Base-by-base conservation (phyloP, 2,329 filamentous ascomycete genomes). In the Arthrocladium fulminans region DNA sequence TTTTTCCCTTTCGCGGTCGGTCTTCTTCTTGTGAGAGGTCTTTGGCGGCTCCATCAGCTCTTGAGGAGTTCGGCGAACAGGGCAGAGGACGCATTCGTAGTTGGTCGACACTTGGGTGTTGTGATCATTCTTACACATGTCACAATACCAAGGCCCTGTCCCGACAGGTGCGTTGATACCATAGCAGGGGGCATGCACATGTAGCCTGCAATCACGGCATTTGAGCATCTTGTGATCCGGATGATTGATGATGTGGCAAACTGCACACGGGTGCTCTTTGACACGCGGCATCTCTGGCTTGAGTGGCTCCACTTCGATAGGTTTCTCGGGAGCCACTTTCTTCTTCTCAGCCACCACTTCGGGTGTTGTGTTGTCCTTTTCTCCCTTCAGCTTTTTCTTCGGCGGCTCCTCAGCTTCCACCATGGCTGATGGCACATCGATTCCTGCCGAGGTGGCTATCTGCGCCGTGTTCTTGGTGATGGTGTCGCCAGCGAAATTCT, bases 121-220 rank as follows among this genome's bases (percentile, higher is more conserved):
- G 64, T 88, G 88, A 63, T 98, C 92, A 61, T 98, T 98, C 30
- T 81, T 75, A 66, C 92, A 98, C 78, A 89, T 94, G 67, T 97
- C 92, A 65, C 92, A 98, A 34, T 84, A 79, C 92, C 92, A 98
- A 1, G 48, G 17, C 12, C 55, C 53, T 4, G 45, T 19, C 39
- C 83, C 80, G 7, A n/a, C 15, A 19, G 34, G 34, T 17, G 13
- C 13, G 32, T 39, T 47, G 25, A 97, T 75, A n/a, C 92, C 92
- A 62, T 97, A 98, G 67, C 92, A 98, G 53, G 81, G 80, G 47
- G 86, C 84, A 66, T 98, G 92, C 20, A 97, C 90, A 2, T 88
- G 88, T 65, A 98, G 70, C 46, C 88, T 84, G 65, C 92, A 98
- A 60, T 95, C 88, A 42, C 80, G 79, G 65, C 92, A 98, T 34